Evolutionary conservation across 1,139 yeast genomes (phyloP).

Genomic region (Yueomyces sp.): DNA sequence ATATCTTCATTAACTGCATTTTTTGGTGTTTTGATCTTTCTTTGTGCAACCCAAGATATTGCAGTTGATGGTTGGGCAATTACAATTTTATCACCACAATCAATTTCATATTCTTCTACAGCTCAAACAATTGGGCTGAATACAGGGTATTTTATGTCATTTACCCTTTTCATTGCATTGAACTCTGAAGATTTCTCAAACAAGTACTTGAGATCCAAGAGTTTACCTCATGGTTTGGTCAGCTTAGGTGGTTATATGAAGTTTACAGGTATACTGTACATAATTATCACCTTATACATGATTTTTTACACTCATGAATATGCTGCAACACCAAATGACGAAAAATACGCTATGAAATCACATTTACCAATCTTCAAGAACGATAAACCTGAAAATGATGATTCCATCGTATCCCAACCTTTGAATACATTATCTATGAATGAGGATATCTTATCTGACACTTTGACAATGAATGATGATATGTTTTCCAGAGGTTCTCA

Average conservation of each 20-base stretch:
- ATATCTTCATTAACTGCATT: conserved; percentile 26
- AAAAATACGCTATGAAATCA: not conserved
- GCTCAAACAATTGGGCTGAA: conserved; percentile 95
- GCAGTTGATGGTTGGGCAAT: conserved; percentile 99
- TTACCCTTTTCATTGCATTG: conserved; percentile 81
- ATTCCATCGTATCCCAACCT: conserved; percentile 13
- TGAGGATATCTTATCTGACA: conserved; percentile 11
- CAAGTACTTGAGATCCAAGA: conserved; percentile 54
- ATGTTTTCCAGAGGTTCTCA: not conserved
- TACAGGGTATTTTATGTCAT: conserved; percentile 82
- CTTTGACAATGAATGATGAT: not conserved
- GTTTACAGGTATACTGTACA: conserved; percentile 66
- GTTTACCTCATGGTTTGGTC: conserved; percentile 54
- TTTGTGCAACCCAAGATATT: conserved; percentile 96
- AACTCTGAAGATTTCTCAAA: conserved; percentile 91
- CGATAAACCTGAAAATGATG: not conserved
- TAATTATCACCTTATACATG: conserved; percentile 53
- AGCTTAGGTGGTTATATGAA: conserved; percentile 62
- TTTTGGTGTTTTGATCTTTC: conserved; percentile 66
- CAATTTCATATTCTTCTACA: conserved; percentile 88
- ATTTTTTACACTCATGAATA: conserved; percentile 50
- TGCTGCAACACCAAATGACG: conserved; percentile 28
- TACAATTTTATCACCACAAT: conserved; percentile 65
- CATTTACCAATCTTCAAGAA: conserved; percentile 12
- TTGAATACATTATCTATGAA: too few species aligned